Evolutionary conservation across 371 early-diverging fungal species (phyloP).

Genomic region (Chytridium lagenaria): DNA sequence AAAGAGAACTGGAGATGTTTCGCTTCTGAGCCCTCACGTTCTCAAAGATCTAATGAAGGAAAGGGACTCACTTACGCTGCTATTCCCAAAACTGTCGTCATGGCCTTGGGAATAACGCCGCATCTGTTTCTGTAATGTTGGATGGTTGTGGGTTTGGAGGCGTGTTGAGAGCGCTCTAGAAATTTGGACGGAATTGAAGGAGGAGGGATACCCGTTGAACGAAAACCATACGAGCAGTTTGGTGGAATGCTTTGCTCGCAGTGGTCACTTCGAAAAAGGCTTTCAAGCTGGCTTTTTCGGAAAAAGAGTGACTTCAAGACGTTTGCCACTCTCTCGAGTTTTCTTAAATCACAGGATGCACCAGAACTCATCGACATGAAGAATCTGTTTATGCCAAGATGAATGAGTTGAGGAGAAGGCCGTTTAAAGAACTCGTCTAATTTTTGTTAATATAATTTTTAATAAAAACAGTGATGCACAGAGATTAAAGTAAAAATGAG

Average conservation of each 20-base stretch:
- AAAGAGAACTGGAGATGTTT: neutral
- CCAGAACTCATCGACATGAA: too few relatives aligned
- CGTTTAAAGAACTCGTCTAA: too few relatives aligned
- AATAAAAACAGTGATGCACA: too few relatives aligned
- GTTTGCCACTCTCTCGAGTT: neutral
- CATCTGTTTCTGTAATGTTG: neutral
- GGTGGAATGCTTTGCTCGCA: neutral
- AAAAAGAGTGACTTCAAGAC: neutral
- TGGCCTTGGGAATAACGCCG: neutral
- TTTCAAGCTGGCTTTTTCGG: neutral
- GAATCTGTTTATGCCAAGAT: neutral
- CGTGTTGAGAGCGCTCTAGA: neutral
- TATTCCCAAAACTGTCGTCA: too few relatives aligned
- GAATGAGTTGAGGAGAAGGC: neutral
- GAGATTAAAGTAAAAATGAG: neutral
- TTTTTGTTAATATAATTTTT: neutral
- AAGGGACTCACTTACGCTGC: too few relatives aligned
- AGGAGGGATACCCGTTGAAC: neutral
- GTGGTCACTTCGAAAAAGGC: neutral
- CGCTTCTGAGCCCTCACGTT: neutral
- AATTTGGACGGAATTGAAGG: neutral
- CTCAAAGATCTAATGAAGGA: too few relatives aligned
- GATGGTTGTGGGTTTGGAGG: neutral
- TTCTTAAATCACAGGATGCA: too few relatives aligned
- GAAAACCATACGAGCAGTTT: neutral